Base-by-base conservation (phyloP, 2,329 filamentous ascomycete species). In the Fusarium praegraminearum region DNA sequence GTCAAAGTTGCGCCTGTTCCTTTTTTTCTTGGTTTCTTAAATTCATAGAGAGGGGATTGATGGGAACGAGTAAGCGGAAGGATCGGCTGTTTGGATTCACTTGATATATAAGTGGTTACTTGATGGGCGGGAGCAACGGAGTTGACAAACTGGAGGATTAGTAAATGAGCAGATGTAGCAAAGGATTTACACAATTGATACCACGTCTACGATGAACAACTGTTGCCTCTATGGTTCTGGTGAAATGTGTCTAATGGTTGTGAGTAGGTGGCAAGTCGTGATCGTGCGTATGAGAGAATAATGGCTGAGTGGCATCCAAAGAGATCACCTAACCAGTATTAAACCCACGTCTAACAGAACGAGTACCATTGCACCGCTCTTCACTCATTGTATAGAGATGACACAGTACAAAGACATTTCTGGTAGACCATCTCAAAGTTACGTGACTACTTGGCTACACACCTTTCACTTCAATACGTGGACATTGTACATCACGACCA, bases 111-210 rank as follows among this genome's bases (percentile, higher is more conserved):
- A 62, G 57, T 51, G 57, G 41, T 52, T 56, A 32, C 38, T 33
- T 33, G 50, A 62, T 60, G 45, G 59, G 54, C 47, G 54, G 57
- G 35, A 65, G 38, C 20, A 43, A 41, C 20, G 62, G 52, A 54
- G 50, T 62, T 69, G 53, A 70, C 54, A 55, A 47, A 62, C 33
- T 44, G 49, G 45, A 51, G 46, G 33, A 62, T 54, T 55, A 28
- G 56, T 54, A 54, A 67, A 65, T 45, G 65, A 57, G 55, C 46
- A 70, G 44, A 71, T 53, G 67, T 59, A 73, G 49, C 32, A 47
- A 54, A 53, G 64, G 55, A 59, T 67, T 54, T 51, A 58, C 51
- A 57, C 60, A 73, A 72, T 75, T 75, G 72, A 75, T 72, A 73
- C 60, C 64, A 73, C 45, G 59, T 72, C 64, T 56, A 66, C 52